Percentiles rank a stretch among this genome's conserved stretches.
These are phyloP conservation scores for Ogataea thermomethanolica DNA, from an alignment of 805 yeast species.

Conservation along the genomic window DNA sequence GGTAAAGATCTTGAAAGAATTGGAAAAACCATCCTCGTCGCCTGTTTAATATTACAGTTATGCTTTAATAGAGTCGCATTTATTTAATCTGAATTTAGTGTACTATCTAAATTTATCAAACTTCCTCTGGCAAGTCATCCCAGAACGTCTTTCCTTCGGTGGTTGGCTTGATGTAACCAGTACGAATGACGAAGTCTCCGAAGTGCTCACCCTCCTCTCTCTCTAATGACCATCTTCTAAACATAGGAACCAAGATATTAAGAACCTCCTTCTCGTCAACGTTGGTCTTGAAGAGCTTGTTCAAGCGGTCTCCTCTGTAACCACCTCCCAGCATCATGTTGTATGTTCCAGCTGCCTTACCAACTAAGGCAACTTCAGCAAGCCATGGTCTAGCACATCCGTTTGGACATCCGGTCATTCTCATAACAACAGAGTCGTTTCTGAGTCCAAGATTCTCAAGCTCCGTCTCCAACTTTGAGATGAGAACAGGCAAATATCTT, in stretches of 20 bases:
- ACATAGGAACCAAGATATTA: slow-evolving; percentile 72
- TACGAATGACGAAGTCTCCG: slow-evolving; percentile 88
- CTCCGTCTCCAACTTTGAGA: slow-evolving; percentile 77
- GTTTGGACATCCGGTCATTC: slow-evolving; percentile 99
- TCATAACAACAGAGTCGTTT: slow-evolving; percentile 91
- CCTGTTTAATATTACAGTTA: neutral
- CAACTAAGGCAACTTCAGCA: slow-evolving; percentile 93
- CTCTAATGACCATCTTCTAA: slow-evolving; percentile 92
- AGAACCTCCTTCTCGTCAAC: slow-evolving; percentile 88
- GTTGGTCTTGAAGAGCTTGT: slow-evolving; percentile 83
- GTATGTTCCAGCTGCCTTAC: slow-evolving; percentile 91
- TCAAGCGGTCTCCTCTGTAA: slow-evolving; percentile 86
- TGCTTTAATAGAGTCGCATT: slow-evolving; percentile 1
- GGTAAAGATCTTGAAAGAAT: slow-evolving; percentile 30
- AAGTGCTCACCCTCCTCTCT: slow-evolving; percentile 90
- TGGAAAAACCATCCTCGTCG: slow-evolving; percentile 17
- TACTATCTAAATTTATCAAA: slow-evolving; percentile 27
- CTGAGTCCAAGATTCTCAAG: slow-evolving; percentile 90
- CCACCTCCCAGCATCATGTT: slow-evolving; percentile 96
- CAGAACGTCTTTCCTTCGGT: slow-evolving; percentile 91
- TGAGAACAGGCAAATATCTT: slow-evolving; percentile 80
- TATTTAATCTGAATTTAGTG: too few relatives aligned
- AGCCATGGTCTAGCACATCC: slow-evolving; percentile 99
- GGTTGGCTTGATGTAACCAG: slow-evolving; percentile 85
- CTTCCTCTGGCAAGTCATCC: slow-evolving; percentile 85